Conservation (phyloP, 2,329 filamentous ascomycete species). For the Dactylonectria macrodidyma region DNA sequence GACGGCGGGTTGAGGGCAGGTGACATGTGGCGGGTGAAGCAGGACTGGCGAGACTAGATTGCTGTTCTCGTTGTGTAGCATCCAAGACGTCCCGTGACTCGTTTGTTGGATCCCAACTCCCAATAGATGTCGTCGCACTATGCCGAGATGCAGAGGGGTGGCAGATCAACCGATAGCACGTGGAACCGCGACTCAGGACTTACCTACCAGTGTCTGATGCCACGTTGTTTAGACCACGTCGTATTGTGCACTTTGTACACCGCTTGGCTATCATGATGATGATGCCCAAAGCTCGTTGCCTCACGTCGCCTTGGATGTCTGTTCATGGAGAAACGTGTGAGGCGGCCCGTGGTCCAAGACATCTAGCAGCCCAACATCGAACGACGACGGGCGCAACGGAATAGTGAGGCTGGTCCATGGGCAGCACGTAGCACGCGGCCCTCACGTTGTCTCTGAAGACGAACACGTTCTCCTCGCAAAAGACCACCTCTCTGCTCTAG, state of each 20-base stretch:
- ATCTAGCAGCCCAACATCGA: background rate
- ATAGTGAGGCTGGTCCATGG: background rate
- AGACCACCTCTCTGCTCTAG: background rate
- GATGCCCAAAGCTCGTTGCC: too few relatives aligned
- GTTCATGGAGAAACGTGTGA: background rate
- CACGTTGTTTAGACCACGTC: too few relatives aligned
- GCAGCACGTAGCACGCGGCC: background rate
- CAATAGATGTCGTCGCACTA: background rate
- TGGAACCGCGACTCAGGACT: too few relatives aligned
- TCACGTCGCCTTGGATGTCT: too few relatives aligned
- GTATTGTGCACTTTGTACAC: too few relatives aligned
- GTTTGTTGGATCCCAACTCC: background rate
- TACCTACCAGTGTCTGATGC: too few relatives aligned
- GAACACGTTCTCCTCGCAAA: background rate
- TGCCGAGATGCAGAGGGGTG: background rate
- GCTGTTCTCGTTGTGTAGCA: background rate
- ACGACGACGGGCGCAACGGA: background rate
- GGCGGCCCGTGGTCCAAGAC: background rate
- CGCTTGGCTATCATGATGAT: too few relatives aligned
- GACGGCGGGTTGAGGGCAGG: conserved; percentile 54
- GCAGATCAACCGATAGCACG: background rate
- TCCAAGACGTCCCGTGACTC: background rate
- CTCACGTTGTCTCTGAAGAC: conserved; percentile 8
- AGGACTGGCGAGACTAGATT: conserved; percentile 53
- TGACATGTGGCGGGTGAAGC: conserved; percentile 64